A percentile compares a stretch with the other conserved stretches of the same genome.
phyloP scores from a whole-genome alignment of 495 filamentous ascomycete species.

The Xanthoparmelia taractica region DNA sequence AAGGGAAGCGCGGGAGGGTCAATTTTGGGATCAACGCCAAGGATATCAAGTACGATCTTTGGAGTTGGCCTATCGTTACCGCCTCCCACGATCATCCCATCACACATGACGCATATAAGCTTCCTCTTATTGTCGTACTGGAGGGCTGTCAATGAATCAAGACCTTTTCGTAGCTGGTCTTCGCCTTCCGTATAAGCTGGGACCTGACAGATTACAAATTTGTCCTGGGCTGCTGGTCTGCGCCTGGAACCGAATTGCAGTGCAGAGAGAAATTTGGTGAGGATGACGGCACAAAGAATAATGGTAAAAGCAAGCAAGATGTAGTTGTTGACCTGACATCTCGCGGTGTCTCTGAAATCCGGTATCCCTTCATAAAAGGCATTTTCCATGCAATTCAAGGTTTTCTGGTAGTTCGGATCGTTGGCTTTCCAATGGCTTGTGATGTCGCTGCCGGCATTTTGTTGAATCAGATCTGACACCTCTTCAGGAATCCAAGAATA shows the following conservation, averaged over 20 bases:
- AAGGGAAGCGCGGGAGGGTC: constrained; percentile 91
- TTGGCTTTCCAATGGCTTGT: constrained; percentile 54
- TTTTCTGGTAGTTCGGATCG: constrained; percentile 43
- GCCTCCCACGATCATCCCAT: constrained; percentile 92
- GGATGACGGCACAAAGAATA: constrained; percentile 69
- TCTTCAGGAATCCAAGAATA: constrained; percentile 63
- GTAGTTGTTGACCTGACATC: constrained; percentile 86
- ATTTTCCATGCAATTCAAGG: constrained; percentile 71
- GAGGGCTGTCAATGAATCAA: constrained; percentile 89
- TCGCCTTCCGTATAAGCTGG: constrained; percentile 98
- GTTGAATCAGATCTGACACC: constrained; percentile 57
- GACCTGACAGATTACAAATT: constrained; percentile 97
- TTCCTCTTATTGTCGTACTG: constrained; percentile 98
- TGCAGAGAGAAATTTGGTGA: constrained; percentile 86
- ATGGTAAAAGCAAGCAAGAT: constrained; percentile 80
- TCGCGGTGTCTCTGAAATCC: constrained; percentile 71
- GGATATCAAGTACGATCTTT: constrained; percentile 93
- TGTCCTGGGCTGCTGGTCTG: constrained; percentile 84
- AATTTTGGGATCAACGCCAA: constrained; percentile 93
- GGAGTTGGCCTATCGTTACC: constrained; percentile 96
- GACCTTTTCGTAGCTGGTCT: constrained; percentile 80
- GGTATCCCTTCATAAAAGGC: constrained; percentile 73
- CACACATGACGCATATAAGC: constrained; percentile 86
- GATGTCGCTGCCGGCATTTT: constrained; percentile 72
- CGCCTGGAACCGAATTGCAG: constrained; percentile 90